Evolutionary conservation across 164 flowering plant species (phyloP), one percentile per base, ranked within the genome.

Genomic region (Dillenia turbinata): DNA sequence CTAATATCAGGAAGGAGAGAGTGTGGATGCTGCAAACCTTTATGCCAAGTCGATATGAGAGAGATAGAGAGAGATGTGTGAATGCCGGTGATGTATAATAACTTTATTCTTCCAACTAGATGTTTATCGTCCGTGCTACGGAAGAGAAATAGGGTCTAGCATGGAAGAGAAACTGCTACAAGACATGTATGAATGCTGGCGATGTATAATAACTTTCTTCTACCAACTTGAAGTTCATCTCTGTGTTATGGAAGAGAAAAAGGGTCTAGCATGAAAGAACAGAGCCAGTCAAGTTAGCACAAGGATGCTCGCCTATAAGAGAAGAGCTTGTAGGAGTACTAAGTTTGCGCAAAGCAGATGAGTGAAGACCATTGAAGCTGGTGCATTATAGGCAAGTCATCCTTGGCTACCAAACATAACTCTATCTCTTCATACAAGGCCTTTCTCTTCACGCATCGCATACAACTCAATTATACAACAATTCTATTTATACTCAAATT

Each of bases 361-460:
- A 33, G 40, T 33, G 40, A 33, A 33, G 40, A 4, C 7, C 40
- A 33, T 33, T 5, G 7, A 5, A 59, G 53, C 52, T 10, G 22
- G 22, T 59, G 54, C 67, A 59, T 56, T 52, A 58, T 71, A 71
- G 81, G 78, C 81, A 77, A 77, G 78, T 74, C 81, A 77, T 77
- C 76, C 78, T 71, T 77, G 80, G 77, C 80, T 77, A 73, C 59
- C 77, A 59, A 57, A 71, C 68, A 47, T 48, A 64, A 26, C 67
- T 73, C 78, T 77, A 57, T 44, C 66, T 66, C 72, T 63, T 61
- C 81, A 77, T 74, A 66, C 81, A 57, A 71, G 75, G 49, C 76
- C 69, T 60, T 71, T 63, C 75, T 66, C 52, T 40, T 53, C 51
- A 40, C 22, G 24, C 52, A 7, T 12, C 4, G 9, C 10, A 15